Percentiles rank a stretch among this genome's conserved stretches.
Conservation (phyloP, 805 yeast species). For the Teunomyces tritomae region DNA sequence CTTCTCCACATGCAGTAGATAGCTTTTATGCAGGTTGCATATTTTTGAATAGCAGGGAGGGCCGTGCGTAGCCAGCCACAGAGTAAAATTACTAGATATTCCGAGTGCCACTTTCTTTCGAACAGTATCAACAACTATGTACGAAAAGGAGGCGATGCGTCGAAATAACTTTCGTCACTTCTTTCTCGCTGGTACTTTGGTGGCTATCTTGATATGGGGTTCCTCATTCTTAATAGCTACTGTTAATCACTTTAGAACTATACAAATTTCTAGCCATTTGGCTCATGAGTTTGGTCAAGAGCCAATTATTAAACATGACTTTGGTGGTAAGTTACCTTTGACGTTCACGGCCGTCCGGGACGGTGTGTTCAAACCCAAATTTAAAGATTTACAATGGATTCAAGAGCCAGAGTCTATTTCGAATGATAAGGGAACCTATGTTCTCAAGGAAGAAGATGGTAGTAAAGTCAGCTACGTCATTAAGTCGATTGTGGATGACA, state of each 20-base stretch:
- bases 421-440: constrained; percentile 67
- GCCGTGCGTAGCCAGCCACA: constrained; percentile 3
- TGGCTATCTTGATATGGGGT: constrained; percentile 37
- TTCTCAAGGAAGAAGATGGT: constrained; percentile 38
- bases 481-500: constrained; percentile 48
- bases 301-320: constrained; percentile 1
- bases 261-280: background rate
- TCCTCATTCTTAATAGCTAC: constrained; percentile 27
- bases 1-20: background rate
- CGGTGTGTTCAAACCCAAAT: constrained; percentile 53
- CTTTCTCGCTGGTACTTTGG: constrained; percentile 15
- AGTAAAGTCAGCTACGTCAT: constrained; percentile 51
- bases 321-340: constrained; percentile 24
- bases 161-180: constrained; percentile 9
- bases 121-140: constrained; percentile 5
- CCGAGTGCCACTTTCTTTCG: background rate
- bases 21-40: background rate
- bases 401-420: constrained; percentile 44
- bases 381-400: constrained; percentile 70
- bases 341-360: constrained; percentile 42
- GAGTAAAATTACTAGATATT: no score
- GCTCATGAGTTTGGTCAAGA: background rate
- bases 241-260: constrained; percentile 14
- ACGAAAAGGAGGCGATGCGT: constrained; percentile 2
- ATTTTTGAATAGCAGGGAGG: background rate